Conservation (phyloP, 495 filamentous ascomycete species). For the Tirmania nivea region DNA sequence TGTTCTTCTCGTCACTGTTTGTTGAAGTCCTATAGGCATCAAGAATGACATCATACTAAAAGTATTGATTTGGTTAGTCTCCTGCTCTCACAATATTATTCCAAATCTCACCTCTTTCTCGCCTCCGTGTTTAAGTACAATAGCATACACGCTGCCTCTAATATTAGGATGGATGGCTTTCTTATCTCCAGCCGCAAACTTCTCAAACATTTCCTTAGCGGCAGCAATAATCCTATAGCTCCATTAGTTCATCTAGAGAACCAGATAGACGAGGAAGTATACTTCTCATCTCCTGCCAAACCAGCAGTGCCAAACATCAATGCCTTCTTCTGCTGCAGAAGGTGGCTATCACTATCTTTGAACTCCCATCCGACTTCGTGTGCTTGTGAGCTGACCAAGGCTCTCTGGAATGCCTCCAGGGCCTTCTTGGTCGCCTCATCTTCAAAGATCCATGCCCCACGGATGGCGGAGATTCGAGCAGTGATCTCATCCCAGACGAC, state of each 20-base stretch:
- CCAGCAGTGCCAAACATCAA: conserved; percentile 48
- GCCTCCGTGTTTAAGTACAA: conserved; percentile 50
- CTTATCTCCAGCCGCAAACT: conserved; percentile 43
- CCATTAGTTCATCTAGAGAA: neutral
- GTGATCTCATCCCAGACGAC: conserved; percentile 90
- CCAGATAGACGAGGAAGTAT: neutral
- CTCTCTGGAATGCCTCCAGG: conserved; percentile 58
- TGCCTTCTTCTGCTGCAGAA: conserved; percentile 67
- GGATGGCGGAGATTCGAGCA: conserved; percentile 48
- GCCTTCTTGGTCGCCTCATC: conserved; percentile 47
- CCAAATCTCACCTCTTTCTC: conserved; percentile 36
- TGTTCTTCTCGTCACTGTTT: conserved; percentile 85
- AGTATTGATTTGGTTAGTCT: conserved; percentile 11
- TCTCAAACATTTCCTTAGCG: conserved; percentile 52
- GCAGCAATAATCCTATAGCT: conserved; percentile 29
- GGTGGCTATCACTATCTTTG: conserved; percentile 58
- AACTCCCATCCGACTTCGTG: conserved; percentile 79
- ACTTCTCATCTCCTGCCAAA: conserved; percentile 37
- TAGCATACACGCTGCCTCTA: conserved; percentile 44
- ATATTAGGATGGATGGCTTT: conserved; percentile 54
- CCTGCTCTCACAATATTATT: neutral
- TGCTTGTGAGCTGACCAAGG: conserved; percentile 51
- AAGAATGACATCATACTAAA: conserved; percentile 52
- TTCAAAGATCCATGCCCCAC: conserved; percentile 76
- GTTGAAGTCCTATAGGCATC: conserved; percentile 67